These are phyloP conservation scores for Sicyos edulis DNA, from an alignment of 306 rosid species.

Conservation along the genomic window DNA sequence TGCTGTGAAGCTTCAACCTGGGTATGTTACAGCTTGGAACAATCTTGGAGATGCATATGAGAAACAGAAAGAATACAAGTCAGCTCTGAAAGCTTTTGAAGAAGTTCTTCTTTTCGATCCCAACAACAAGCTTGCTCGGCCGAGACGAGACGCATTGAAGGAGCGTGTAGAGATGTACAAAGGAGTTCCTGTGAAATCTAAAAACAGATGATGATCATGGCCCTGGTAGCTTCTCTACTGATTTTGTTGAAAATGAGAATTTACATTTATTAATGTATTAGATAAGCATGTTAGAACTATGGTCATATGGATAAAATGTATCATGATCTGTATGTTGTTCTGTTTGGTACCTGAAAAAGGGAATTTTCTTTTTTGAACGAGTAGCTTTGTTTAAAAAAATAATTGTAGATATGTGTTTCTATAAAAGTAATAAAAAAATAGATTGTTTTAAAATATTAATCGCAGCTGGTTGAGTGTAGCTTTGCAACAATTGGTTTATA, in stretches of 20 bases:
- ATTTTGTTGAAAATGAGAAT: conserved; percentile 16
- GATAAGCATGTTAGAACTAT: conserved; percentile 5
- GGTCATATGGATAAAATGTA: background rate
- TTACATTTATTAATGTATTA: conserved; percentile 9
- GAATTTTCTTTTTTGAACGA: background rate
- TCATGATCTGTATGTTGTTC: background rate
- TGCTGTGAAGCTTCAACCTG: conserved; percentile 91
- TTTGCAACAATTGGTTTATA: too few species aligned
- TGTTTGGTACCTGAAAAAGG: background rate
- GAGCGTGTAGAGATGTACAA: conserved; percentile 48
- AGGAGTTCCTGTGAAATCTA: conserved; percentile 62
- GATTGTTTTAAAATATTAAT: background rate
- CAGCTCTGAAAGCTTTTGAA: conserved; percentile 88
- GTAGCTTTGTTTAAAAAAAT: background rate
- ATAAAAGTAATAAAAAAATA: background rate
- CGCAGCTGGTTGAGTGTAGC: too few species aligned
- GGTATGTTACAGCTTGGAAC: conserved; percentile 97
- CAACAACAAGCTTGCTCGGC: conserved; percentile 81
- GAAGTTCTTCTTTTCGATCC: conserved; percentile 92
- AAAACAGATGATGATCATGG: conserved; percentile 40
- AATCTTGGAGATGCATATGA: conserved; percentile 96
- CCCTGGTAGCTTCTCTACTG: background rate
- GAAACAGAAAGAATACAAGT: conserved; percentile 56
- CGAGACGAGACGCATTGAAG: conserved; percentile 70
- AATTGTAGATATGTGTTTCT: background rate